phyloP scores from a whole-genome alignment of 2,329 filamentous ascomycete genomes.

The Pseudopyricularia cyperi region DNA sequence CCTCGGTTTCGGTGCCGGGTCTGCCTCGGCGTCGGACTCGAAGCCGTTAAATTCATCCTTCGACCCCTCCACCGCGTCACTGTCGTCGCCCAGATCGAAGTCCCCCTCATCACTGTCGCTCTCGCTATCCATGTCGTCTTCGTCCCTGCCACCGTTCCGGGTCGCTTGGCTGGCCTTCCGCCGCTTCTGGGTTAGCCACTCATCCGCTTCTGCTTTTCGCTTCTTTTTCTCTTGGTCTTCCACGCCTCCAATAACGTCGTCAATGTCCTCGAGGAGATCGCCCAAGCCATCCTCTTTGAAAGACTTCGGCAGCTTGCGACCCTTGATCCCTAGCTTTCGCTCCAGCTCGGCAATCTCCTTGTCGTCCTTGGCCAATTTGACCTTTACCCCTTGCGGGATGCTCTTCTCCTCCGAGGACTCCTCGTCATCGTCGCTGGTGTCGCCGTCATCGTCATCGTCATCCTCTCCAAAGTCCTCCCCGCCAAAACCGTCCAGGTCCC shows the following conservation, averaged over 20 bases:
- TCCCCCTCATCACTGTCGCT: slow-evolving; percentile 6
- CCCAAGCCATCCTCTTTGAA: slow-evolving; percentile 76
- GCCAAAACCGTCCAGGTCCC: slow-evolving; percentile 6
- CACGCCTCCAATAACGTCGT: slow-evolving; percentile 18
- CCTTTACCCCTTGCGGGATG: slow-evolving; percentile 30
- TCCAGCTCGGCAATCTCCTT: slow-evolving; percentile 80
- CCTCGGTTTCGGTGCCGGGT: slow-evolving; percentile 10
- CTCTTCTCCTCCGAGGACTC: slow-evolving; percentile 5
- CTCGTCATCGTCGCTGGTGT: slow-evolving; percentile 10
- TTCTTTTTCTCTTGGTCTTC: slow-evolving; percentile 40
- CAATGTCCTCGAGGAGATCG: slow-evolving; percentile 60
- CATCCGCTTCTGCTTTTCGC: slow-evolving; percentile 40
- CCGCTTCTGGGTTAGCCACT: slow-evolving; percentile 48
- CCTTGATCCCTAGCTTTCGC: slow-evolving; percentile 72
- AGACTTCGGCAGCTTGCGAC: slow-evolving; percentile 59
- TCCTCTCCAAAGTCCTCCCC: slow-evolving; percentile 11
- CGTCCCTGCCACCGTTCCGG: slow-evolving; percentile 15
- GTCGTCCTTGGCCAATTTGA: slow-evolving; percentile 66
- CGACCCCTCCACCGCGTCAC: slow-evolving; percentile 14
- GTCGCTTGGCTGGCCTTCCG: slow-evolving; percentile 25
- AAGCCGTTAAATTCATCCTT: slow-evolving; percentile 26
- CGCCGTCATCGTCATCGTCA: slow-evolving; percentile 13
- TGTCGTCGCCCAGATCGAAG: slow-evolving; percentile 10
- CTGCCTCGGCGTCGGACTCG: slow-evolving; percentile 16
- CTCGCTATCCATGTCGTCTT: slow-evolving; percentile 13